Evolutionary conservation across 2,329 filamentous ascomycete species (phyloP), one percentile per base, ranked within the genome.

Genomic region (Sporothrix mexicana): DNA sequence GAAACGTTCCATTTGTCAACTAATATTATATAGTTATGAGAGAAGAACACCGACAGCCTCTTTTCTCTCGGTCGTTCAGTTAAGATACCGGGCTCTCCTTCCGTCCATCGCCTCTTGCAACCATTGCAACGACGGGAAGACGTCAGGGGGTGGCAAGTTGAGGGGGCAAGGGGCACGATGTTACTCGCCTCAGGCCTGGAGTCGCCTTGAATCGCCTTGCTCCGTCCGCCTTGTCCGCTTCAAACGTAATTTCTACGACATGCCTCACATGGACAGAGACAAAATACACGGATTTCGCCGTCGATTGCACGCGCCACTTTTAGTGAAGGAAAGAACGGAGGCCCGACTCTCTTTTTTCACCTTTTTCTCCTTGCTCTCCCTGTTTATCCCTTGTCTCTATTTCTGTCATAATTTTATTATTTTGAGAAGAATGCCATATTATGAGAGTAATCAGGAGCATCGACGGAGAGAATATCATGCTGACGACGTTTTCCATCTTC

Each of bases 121-220:
- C 59, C 36, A 62, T 45, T 64, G n/a, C 59, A 64, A 64, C 59
- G 59, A 62, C 59, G 59, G 59, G 59, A 45, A 43, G 17, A 41
- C n/a, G 25, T 59, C 45, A 17, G 10, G 15, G 45, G 45, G 15
- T 47, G 45, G 45, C 10, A 47, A 17, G 45, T 12, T 47, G 15
- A 51, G 49, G 49, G 6, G 6, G 12, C 15, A 51, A 30, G 30
- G 59, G 36, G 41, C 59, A 45, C 59, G 59, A 64, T 45, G 59
- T 41, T 45, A 64, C 59, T 23, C 15, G 41, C 36, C 30, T 36
- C 30, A 36, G 30, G 30, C 30, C 7, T 36, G 30, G 7, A 36
- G 30, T 36, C 30, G 30, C 30, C 30, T 36, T 36, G 30, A 36
- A 36, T 45, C 17, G 59, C 59, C 41, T 45, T 64, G 10, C 59